phyloP scores from a whole-genome alignment of 768 basidiomycete species.

The Ramaria rubella region DNA sequence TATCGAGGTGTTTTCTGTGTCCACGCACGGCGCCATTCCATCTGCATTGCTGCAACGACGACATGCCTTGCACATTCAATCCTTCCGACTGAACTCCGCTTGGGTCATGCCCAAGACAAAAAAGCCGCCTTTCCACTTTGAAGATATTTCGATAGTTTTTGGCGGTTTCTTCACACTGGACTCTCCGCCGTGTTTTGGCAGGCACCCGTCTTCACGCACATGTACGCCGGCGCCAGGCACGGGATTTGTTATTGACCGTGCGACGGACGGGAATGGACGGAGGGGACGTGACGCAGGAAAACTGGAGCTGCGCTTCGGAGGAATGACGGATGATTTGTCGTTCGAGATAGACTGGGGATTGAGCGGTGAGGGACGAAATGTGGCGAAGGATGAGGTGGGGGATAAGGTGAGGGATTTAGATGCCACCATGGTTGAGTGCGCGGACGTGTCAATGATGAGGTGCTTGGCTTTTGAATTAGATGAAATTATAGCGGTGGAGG shows the following conservation, averaged over 20 bases:
- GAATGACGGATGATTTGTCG: slow-evolving; percentile 46
- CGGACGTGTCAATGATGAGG: neutral
- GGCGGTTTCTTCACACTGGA: slow-evolving; percentile 26
- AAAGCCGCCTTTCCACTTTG: slow-evolving; percentile 53
- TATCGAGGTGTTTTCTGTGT: neutral
- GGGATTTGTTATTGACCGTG: slow-evolving; percentile 34
- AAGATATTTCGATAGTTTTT: slow-evolving; percentile 76
- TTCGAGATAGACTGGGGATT: slow-evolving; percentile 13
- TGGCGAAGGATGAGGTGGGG: neutral
- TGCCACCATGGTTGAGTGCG: neutral
- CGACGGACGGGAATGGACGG: slow-evolving; percentile 68
- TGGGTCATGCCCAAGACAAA: slow-evolving; percentile 80
- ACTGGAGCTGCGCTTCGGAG: slow-evolving; percentile 35
- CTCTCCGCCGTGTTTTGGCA: neutral
- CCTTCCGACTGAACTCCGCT: slow-evolving; percentile 57
- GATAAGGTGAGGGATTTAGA: neutral
- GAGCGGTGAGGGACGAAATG: slow-evolving; percentile 20
- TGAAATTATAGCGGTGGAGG: neutral
- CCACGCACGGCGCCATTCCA: neutral
- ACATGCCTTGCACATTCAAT: neutral
- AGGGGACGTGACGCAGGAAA: slow-evolving; percentile 72
- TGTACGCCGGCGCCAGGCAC: slow-evolving; percentile 18
- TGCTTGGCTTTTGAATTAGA: neutral
- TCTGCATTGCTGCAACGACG: neutral
- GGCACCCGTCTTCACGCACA: neutral